Conservation (phyloP, 1,139 yeast species). For the Candida gigantensis region DNA sequence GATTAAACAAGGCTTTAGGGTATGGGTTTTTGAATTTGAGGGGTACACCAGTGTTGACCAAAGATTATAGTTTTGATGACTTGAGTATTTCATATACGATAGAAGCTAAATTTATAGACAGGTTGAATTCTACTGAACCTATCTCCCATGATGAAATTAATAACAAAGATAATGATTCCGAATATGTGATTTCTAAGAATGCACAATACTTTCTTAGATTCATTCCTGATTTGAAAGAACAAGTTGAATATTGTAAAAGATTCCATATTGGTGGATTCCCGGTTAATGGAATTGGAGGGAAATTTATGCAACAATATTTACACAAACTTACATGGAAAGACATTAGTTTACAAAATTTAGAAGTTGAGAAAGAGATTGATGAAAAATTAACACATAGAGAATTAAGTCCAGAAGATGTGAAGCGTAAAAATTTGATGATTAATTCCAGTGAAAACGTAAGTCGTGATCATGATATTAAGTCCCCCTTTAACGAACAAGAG, state of each 20-base stretch:
- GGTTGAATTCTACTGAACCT: slow-evolving; percentile 29
- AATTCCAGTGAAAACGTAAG: slow-evolving; percentile 7
- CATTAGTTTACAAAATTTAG: slow-evolving; percentile 28
- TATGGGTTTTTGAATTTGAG: slow-evolving; percentile 42
- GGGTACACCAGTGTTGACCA: slow-evolving; percentile 47
- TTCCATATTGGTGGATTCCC: slow-evolving; percentile 25
- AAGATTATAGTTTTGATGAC: slow-evolving; percentile 45
- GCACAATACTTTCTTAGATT: slow-evolving; percentile 43
- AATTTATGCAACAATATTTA: slow-evolving; percentile 28
- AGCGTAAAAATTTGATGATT: slow-evolving; percentile 31
- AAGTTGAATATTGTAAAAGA: slow-evolving; percentile 27
- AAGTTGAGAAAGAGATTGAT: slow-evolving; percentile 42
- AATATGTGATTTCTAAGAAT: slow-evolving; percentile 40
- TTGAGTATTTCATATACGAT: slow-evolving; percentile 45
- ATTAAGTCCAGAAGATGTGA: slow-evolving; percentile 31
- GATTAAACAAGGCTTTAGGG: slow-evolving; percentile 45
- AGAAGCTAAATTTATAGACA: slow-evolving; percentile 47
- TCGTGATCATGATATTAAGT: not conserved
- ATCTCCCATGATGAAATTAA: slow-evolving; percentile 41
- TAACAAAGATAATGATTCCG: slow-evolving; percentile 29
- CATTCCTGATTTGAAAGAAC: slow-evolving; percentile 39
- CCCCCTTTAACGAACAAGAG: not conserved
- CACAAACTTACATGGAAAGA: slow-evolving; percentile 36
- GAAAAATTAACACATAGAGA: slow-evolving; percentile 28
- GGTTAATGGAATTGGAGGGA: slow-evolving; percentile 38